These are phyloP conservation scores for Irpex lacteus DNA, from an alignment of 1,284 basidiomycete genomes.

Conservation along the genomic window DNA sequence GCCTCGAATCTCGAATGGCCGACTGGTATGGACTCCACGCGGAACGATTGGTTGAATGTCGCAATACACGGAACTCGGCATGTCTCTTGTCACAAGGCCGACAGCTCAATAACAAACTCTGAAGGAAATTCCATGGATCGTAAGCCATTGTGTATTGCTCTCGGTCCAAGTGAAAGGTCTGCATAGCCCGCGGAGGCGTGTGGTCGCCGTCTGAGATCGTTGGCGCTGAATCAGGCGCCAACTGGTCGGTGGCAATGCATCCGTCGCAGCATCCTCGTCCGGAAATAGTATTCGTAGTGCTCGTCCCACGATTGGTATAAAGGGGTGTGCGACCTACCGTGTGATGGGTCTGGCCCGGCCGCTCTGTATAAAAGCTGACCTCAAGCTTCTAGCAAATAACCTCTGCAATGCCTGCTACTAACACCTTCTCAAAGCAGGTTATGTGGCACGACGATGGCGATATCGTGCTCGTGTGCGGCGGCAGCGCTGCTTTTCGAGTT, in stretches of 20 bases:
- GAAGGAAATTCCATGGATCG: background rate
- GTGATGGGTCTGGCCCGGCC: background rate
- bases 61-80: background rate
- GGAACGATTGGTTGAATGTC: background rate
- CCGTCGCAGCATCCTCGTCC: background rate
- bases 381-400: background rate
- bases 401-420: background rate
- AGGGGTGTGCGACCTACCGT: background rate
- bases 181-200: background rate
- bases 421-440: background rate
- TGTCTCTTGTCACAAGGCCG: background rate
- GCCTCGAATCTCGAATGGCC: background rate
- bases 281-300: background rate
- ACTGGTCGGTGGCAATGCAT: background rate
- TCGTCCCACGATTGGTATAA: background rate
- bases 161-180: background rate
- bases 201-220: background rate
- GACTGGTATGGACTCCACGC: background rate
- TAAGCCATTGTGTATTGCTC: background rate
- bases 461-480: background rate
- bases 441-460: background rate
- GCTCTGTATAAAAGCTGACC: background rate
- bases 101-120: background rate
- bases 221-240: background rate
- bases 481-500: slow-evolving; percentile 47